A percentile compares a stretch with the other conserved stretches of the same genome.
Conservation (phyloP, 163 green algal species). For the Scenedesmus sp. region DNA sequence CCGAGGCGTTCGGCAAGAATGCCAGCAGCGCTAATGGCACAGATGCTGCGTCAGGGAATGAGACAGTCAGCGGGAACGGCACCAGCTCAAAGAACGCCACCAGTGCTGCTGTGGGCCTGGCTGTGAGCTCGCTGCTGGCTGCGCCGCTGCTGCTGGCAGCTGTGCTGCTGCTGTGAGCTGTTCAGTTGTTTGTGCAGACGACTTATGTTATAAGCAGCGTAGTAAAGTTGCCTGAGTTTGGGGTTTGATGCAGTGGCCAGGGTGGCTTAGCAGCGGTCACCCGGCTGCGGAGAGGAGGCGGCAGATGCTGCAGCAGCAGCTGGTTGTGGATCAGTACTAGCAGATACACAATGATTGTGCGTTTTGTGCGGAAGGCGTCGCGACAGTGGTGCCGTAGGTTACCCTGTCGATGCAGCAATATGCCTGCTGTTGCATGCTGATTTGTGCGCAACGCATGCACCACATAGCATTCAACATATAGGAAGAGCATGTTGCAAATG, state of each 20-base stretch:
- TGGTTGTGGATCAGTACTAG: not conserved
- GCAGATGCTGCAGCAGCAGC: not conserved
- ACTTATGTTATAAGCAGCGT: not conserved
- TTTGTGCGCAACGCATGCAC: not conserved
- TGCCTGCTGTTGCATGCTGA: not conserved
- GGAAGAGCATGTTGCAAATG: too few species aligned
- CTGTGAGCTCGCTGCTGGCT: not conserved
- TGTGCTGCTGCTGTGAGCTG: conserved; percentile 20
- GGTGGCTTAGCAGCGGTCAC: not conserved
- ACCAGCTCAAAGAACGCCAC: not conserved
- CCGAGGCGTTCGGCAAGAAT: conserved; percentile 24
- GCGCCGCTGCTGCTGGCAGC: not conserved
- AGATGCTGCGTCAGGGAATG: not conserved
- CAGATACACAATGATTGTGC: not conserved
- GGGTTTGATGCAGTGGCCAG: not conserved
- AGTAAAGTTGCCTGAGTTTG: not conserved
- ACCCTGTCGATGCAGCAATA: not conserved
- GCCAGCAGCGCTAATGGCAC: conserved; percentile 5
- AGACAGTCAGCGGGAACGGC: not conserved
- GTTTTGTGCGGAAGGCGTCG: not conserved
- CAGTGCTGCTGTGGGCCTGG: not conserved
- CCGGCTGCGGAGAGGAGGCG: too few species aligned
- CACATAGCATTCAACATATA: not conserved
- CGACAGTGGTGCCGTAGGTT: not conserved
- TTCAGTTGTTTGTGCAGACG: too few species aligned